Base-by-base conservation (phyloP, 2,329 filamentous ascomycete species). In the Parafenestella ontariensis region DNA sequence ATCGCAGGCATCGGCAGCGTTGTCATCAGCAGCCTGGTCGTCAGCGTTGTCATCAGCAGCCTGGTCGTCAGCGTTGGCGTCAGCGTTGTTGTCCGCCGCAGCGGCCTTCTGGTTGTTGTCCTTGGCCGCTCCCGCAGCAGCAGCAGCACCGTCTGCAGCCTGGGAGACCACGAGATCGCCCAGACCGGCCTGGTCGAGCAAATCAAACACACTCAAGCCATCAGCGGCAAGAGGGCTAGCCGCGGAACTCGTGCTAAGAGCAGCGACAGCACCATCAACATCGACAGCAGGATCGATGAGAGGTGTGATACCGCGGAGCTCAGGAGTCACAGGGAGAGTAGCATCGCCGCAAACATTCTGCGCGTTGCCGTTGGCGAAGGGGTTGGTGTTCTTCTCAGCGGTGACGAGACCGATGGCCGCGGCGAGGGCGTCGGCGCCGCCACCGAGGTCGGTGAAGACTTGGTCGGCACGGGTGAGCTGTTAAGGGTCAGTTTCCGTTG, bases 331-430 rank as follows among this genome's bases (percentile, higher is more conserved):
- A 10, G 88, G 88, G 2, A 91, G 83, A 23, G 80, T 77, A 1
- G 86, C 76, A 59, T 90, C 86, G 33, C 79, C 82, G 75, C 88
- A 90, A 69, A 91, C 83, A 57, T 81, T 85, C 65, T 75, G 72
- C 17, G 85, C 87, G 29, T 85, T 80, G 65, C 77, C 78, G 58
- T 83, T 82, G 51, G 76, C 83, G 61, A 86, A 89, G 46, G 86
- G 86, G 78, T 90, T 90, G 79, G 89, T 89, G 82, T 90, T 90
- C 76, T 89, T 87, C 79, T 89, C 87, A 3, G 87, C 87, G 23
- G 84, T 82, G 13, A 89, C 87, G 33, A 89, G 81, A 15, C 82
- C 83, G 53, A 82, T 82, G 17, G 88, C 88, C 18, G 85, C 87
- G 13, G 82, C 79, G 53, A 90, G 78, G 60, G 87, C 86, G 56